phyloP scores from a whole-genome alignment of 73 alveolate species.

The Urostyla sp. region DNA sequence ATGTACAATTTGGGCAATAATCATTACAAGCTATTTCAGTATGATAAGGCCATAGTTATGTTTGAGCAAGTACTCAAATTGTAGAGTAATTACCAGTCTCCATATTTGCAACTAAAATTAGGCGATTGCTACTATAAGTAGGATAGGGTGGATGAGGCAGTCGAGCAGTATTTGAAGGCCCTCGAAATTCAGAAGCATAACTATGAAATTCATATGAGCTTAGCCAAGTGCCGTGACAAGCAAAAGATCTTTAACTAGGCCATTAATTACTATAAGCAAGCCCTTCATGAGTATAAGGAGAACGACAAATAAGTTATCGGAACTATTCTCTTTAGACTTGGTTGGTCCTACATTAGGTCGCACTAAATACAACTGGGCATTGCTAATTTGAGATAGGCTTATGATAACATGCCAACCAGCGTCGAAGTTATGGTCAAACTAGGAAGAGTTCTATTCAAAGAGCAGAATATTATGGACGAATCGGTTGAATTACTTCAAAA shows the following conservation, averaged over 20 bases:
- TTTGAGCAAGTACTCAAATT: slow-evolving; percentile 9
- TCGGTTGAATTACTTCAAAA: slow-evolving; percentile 8
- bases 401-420: neutral
- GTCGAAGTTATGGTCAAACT: slow-evolving; percentile 24
- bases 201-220: slow-evolving; percentile 9
- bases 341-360: slow-evolving; percentile 51
- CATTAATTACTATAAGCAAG: neutral
- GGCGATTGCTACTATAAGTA: slow-evolving; percentile 45
- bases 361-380: slow-evolving; percentile 1
- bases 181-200: slow-evolving; percentile 37
- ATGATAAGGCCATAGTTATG: slow-evolving; percentile 10
- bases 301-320: slow-evolving; percentile 24
- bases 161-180: slow-evolving; percentile 40
- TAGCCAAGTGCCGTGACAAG: slow-evolving; percentile 47
- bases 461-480: neutral
- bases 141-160: slow-evolving; percentile 20
- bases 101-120: slow-evolving; percentile 28
- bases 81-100: slow-evolving; percentile 33
- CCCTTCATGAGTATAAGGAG: slow-evolving; percentile 7
- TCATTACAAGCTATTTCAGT: neutral
- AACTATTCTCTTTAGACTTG: slow-evolving; percentile 49
- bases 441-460: slow-evolving; percentile 42
- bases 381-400: slow-evolving; percentile 20
- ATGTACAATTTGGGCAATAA: slow-evolving; percentile 46
- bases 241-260: slow-evolving; percentile 19